A percentile compares a stretch with the other conserved stretches of the same genome.
Conservation (phyloP, 148 eudicot species). For the Agrostemma githago region DNA sequence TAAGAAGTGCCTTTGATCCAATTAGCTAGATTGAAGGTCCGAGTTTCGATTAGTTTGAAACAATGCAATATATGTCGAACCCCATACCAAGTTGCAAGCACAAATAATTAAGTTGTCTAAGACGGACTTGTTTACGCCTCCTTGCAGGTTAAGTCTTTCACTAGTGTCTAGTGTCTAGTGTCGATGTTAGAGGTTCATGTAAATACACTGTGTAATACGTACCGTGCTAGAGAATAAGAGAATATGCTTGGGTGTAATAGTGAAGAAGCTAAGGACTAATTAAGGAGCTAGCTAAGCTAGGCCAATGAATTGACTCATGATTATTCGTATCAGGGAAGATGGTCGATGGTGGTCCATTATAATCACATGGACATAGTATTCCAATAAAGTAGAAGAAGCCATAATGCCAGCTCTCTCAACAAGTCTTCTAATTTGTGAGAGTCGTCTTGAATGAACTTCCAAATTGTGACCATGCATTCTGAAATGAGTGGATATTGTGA, state of each 20-base stretch:
- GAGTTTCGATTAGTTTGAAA: too few relatives aligned
- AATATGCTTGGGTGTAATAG: neutral
- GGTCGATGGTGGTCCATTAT: slow-evolving; percentile 22
- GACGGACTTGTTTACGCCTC: too few relatives aligned
- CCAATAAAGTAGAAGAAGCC: slow-evolving; percentile 20
- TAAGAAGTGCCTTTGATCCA: too few relatives aligned
- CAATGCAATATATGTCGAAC: too few relatives aligned
- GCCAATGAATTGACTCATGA: neutral
- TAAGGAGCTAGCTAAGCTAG: neutral
- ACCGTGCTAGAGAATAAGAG: too few relatives aligned
- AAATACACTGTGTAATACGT: too few relatives aligned
- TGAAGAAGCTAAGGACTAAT: neutral
- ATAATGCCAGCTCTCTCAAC: slow-evolving; percentile 16
- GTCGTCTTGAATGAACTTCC: slow-evolving; percentile 9
- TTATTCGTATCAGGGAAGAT: neutral
- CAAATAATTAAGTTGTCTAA: too few relatives aligned
- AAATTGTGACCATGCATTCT: slow-evolving; percentile 6
- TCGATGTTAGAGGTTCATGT: too few relatives aligned
- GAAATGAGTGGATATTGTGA: slow-evolving; percentile 25
- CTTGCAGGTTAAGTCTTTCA: too few relatives aligned
- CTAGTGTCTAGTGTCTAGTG: too few relatives aligned
- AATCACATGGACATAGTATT: slow-evolving; percentile 29
- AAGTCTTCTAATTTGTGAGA: neutral
- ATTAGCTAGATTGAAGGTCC: too few relatives aligned
- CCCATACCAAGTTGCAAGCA: too few relatives aligned